Conservation (phyloP, 495 filamentous ascomycete species). For the Penicillium ucsense region DNA sequence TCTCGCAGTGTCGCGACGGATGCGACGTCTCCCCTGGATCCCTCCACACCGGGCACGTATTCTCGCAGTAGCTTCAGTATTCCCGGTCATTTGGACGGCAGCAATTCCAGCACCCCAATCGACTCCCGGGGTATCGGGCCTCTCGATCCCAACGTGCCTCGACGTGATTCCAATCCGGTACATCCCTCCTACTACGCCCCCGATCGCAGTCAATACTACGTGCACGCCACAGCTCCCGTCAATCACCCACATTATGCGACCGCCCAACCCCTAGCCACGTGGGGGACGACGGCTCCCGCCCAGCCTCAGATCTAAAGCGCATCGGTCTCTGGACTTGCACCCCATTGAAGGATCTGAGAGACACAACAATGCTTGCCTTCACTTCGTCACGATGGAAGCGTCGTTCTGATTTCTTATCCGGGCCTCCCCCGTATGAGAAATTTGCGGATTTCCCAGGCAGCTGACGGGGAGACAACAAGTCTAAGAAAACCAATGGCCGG, state of each 20-base stretch:
- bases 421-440: no score
- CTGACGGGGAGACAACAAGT: no score
- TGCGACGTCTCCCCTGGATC: constrained; percentile 34
- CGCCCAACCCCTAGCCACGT: constrained; percentile 24
- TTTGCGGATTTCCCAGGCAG: no score
- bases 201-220: constrained; percentile 32
- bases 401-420: no score
- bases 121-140: constrained; percentile 25
- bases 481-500: no score
- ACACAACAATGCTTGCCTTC: background rate
- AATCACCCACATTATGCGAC: constrained; percentile 29
- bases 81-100: constrained; percentile 25
- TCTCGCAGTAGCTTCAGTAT: constrained; percentile 34
- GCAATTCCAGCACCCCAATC: constrained; percentile 14
- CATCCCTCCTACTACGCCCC: constrained; percentile 22
- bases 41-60: constrained; percentile 28
- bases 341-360: no score
- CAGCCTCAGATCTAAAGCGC: constrained; percentile 33
- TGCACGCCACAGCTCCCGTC: constrained; percentile 17
- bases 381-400: background rate
- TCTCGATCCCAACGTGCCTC: constrained; percentile 29
- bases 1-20: constrained; percentile 34
- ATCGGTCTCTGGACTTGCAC: no score
- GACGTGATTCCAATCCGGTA: constrained; percentile 33
- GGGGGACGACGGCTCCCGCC: constrained; percentile 35